Base-by-base conservation (phyloP, 1,139 yeast genomes). In the Candida neerlandica region DNA sequence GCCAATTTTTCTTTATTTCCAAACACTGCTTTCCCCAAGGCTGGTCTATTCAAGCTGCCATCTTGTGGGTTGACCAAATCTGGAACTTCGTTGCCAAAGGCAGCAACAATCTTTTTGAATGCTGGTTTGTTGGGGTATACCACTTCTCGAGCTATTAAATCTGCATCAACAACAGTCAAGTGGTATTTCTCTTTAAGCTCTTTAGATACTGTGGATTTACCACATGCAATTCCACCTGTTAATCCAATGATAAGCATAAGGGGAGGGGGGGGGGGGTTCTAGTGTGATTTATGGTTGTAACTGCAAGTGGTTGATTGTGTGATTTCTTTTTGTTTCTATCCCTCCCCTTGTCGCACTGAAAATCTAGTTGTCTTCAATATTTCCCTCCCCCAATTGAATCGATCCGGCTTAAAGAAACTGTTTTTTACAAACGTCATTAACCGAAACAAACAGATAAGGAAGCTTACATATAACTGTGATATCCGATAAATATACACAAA, bases 221-320 rank as follows among this genome's bases (percentile, higher is more conserved):
- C 99, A 4, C 95, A 81, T 9, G 97, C 96, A 47, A 94, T 94
- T 1, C 97, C 97, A 0, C 99, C 99, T 0, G 99, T 94, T 23
- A 94, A 78, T 0, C 99, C 99, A 9, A 95, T 80, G 33, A 94
- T 80, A 47, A 94, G 80, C 99, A 94, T 94, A 14, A n/a, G n/a
- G n/a, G n/a, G n/a, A n/a, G n/a, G n/a, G n/a, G n/a, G n/a, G n/a
- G n/a, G n/a, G 5, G 30, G 12, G 15, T 27, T 5, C 14, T 9
- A n/a, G 16, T 39, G 47, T 32, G 41, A 6, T 21, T 4, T 21
- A 4, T 21, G 23, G 23, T 6, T 21, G 23, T 21, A 6, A 21
- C 5, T 21, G 5, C 23, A 21, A 21, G 23, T 21, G 23, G 23
- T 21, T 21, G 14, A 15, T 12, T 44, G 30, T 30, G 44, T n/a